Evolutionary conservation across 192 early-diverging fungal species (phyloP).

Genomic region (Coemansia sp.): DNA sequence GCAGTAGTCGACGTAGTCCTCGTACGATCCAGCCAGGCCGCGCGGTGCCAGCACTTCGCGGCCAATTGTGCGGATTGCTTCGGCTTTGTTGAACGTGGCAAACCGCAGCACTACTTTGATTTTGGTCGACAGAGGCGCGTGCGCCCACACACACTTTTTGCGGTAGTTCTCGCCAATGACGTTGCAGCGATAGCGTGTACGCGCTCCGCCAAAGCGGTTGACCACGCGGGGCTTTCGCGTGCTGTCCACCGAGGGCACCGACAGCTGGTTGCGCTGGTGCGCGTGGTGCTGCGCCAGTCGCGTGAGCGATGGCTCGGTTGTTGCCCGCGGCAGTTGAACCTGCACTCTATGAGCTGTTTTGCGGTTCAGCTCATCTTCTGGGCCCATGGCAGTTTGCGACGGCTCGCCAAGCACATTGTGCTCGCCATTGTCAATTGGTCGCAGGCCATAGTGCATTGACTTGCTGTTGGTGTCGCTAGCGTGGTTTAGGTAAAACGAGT

Average conservation of each 20-base stretch:
- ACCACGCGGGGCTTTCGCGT: constrained; percentile 12
- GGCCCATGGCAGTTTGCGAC: constrained; percentile 4
- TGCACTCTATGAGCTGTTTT: background rate
- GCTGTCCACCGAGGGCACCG: background rate
- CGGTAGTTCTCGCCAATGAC: constrained; percentile 54
- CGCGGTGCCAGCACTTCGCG: constrained; percentile 47
- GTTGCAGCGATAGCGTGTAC: constrained; percentile 50
- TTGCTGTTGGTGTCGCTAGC: constrained; percentile 15
- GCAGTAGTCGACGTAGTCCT: constrained; percentile 52
- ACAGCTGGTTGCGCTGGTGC: constrained; percentile 4
- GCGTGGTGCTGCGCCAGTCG: background rate
- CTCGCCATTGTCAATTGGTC: constrained; percentile 5
- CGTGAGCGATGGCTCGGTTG: constrained; percentile 8
- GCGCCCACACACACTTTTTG: constrained; percentile 51
- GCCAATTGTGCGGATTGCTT: constrained; percentile 52
- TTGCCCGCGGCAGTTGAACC: background rate
- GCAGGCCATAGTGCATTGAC: constrained; percentile 26
- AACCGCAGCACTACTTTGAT: constrained; percentile 53
- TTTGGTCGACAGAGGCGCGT: constrained; percentile 46
- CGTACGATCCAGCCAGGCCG: constrained; percentile 56
- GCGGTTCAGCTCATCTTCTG: background rate
- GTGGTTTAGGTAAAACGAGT: constrained; percentile 31
- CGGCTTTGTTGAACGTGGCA: constrained; percentile 51
- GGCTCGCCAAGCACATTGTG: background rate
- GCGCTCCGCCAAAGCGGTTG: constrained; percentile 41